Base-by-base conservation (phyloP, 106 monocot genomes). In the Acorus calamus region DNA sequence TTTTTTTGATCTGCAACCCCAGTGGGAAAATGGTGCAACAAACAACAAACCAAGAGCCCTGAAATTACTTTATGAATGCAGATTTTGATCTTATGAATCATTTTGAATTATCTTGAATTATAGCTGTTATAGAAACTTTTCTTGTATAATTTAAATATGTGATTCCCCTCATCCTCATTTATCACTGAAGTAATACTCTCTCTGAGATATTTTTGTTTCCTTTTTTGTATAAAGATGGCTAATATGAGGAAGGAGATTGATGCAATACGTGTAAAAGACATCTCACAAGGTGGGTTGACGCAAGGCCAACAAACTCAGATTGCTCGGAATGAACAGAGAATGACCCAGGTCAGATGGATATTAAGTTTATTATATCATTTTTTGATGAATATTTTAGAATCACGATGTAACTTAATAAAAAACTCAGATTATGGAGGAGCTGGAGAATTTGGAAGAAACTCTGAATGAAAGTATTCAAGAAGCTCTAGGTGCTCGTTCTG, bases 241-340 rank as follows among this genome's bases (percentile, higher is more conserved):
- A 91, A 98, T 67, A 88, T 98, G 98, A 92, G 79, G 72, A 98
- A 92, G 69, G 98, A 98, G 68, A 98, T 88, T 67, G 92, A 98
- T 75, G 80, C 92, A 14, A 98, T 98, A 65, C 76, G 92, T 58
- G 87, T 56, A 73, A 98, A 98, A 68, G 98, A 98, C 61, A 98
- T 98, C 73, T 45, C 85, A 47, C 98, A 98, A 88, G 98, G 98
- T 75, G 98, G 98, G 54, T 65, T 98, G 68, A 98, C 98, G 49
- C 91, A 92, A 72, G 98, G 98, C 28, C 98, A 98, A 68, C 98
- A 98, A 81, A 92, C 88, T 73, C 98, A 98, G 68, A 98, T 98
- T 79, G 98, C 92, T 72, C 70, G 98, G 62, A 98, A 98, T 74
- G 98, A 98, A 71, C 92, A 92, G 78, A 83, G 98, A 64, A 92